Conservation (phyloP, 768 basidiomycete genomes). For the Daedaleopsis nitida region DNA sequence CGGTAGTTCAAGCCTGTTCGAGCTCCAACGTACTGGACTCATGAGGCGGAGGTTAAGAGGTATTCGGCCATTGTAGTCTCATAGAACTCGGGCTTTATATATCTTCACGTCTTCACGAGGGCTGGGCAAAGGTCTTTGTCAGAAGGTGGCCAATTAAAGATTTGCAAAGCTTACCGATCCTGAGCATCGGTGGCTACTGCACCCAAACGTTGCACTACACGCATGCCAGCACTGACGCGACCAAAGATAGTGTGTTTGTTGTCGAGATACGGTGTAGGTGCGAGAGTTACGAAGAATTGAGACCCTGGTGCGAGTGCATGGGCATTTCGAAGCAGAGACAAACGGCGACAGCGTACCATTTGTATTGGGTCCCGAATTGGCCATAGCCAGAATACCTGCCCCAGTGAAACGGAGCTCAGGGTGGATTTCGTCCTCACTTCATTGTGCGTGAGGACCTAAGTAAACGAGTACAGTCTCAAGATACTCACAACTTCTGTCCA, state of each 20-base stretch:
- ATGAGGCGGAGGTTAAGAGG: not conserved
- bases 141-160: not conserved
- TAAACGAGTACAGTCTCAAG: not conserved
- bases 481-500: constrained; percentile 80
- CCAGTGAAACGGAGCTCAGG: constrained; percentile 93
- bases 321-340: not conserved
- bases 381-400: constrained; percentile 95
- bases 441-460: not conserved
- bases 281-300: constrained; percentile 91
- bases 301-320: constrained; percentile 59
- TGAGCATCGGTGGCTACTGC: constrained; percentile 89
- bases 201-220: constrained; percentile 88
- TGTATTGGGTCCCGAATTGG: constrained; percentile 94
- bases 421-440: constrained; percentile 87
- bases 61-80: not conserved
- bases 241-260: constrained; percentile 91
- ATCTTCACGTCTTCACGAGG: constrained; percentile 89
- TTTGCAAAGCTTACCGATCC: constrained; percentile 61
- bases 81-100: constrained; percentile 61
- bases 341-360: constrained; percentile 52
- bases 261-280: constrained; percentile 82
- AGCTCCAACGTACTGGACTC: not conserved
- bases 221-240: constrained; percentile 87
- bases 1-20: not conserved
- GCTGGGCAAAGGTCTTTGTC: constrained; percentile 27